Conservation (phyloP, 2,329 filamentous ascomycete species). For the Polychaeton citri region DNA sequence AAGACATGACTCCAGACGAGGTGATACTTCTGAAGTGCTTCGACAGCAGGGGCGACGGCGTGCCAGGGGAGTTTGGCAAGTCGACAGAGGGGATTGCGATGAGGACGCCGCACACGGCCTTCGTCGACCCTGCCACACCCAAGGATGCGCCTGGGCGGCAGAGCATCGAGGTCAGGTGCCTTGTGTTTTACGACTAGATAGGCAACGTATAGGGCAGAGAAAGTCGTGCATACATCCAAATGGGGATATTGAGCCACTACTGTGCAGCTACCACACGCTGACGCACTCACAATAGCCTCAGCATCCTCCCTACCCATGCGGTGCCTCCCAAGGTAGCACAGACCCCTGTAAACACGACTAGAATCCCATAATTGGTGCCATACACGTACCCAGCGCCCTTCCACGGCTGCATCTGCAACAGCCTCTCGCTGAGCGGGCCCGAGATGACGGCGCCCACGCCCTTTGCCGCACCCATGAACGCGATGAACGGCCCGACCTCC, state of each 20-base stretch:
- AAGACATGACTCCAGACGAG: slow-evolving; percentile 50
- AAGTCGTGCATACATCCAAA: no score
- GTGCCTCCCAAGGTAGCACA: slow-evolving; percentile 21
- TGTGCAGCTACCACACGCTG: not conserved
- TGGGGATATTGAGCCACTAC: no score
- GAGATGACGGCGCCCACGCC: slow-evolving; percentile 39
- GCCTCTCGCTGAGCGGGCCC: slow-evolving; percentile 37
- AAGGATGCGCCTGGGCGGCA: slow-evolving; percentile 59
- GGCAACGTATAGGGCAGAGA: no score
- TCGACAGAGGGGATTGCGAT: slow-evolving; percentile 27
- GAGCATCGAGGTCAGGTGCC: slow-evolving; percentile 75
- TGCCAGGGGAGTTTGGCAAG: slow-evolving; percentile 14
- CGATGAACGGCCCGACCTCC: slow-evolving; percentile 37
- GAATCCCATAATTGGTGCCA: slow-evolving; percentile 28
- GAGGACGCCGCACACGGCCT: slow-evolving; percentile 59
- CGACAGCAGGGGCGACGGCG: slow-evolving; percentile 30
- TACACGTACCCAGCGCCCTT: slow-evolving; percentile 24
- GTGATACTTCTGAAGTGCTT: slow-evolving; percentile 41
- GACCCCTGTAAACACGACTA: slow-evolving; percentile 30
- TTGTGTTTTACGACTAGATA: slow-evolving; percentile 50
- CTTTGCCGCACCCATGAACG: slow-evolving; percentile 34
- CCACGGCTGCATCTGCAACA: slow-evolving; percentile 26
- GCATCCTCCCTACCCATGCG: slow-evolving; percentile 10
- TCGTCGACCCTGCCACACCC: slow-evolving; percentile 60
- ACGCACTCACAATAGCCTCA: slow-evolving; percentile 7